A percentile compares a stretch with the other conserved stretches of the same genome.
Evolutionary conservation across 2,329 filamentous ascomycete genomes (phyloP).

Genomic region (Pestalotiopsis sp.): DNA sequence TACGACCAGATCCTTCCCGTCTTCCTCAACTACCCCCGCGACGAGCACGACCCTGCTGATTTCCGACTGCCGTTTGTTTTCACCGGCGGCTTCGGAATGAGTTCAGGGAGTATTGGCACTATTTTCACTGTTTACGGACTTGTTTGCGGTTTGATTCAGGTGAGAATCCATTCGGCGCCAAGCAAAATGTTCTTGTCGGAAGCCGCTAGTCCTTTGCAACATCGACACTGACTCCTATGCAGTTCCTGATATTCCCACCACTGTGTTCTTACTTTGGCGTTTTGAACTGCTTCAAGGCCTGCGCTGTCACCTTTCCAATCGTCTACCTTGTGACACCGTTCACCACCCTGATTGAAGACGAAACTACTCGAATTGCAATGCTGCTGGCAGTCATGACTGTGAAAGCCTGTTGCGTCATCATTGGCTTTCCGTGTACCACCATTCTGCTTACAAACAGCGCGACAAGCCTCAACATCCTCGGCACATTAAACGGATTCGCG

Average conservation of each 20-base stretch:
- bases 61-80: slow-evolving; percentile 78
- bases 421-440: slow-evolving; percentile 86
- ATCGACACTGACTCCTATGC: background rate
- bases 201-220: background rate
- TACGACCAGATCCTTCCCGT: slow-evolving; percentile 90
- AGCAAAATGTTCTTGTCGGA: background rate
- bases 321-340: slow-evolving; percentile 84
- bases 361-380: slow-evolving; percentile 55
- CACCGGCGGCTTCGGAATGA: slow-evolving; percentile 75
- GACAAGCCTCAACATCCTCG: slow-evolving; percentile 72
- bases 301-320: slow-evolving; percentile 69
- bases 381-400: slow-evolving; percentile 70
- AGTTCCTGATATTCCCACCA: slow-evolving; percentile 79
- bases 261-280: slow-evolving; percentile 75
- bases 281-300: slow-evolving; percentile 71
- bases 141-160: slow-evolving; percentile 75
- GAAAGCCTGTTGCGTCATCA: slow-evolving; percentile 77
- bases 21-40: slow-evolving; percentile 76
- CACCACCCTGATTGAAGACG: slow-evolving; percentile 63
- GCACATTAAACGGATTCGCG: slow-evolving; percentile 88
- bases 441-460: slow-evolving; percentile 92
- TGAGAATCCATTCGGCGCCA: background rate
- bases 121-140: slow-evolving; percentile 86
- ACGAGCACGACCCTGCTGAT: slow-evolving; percentile 59
- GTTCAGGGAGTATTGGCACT: slow-evolving; percentile 76